Conservation (phyloP, 2,329 filamentous ascomycete species). For the Colletotrichum sp. region DNA sequence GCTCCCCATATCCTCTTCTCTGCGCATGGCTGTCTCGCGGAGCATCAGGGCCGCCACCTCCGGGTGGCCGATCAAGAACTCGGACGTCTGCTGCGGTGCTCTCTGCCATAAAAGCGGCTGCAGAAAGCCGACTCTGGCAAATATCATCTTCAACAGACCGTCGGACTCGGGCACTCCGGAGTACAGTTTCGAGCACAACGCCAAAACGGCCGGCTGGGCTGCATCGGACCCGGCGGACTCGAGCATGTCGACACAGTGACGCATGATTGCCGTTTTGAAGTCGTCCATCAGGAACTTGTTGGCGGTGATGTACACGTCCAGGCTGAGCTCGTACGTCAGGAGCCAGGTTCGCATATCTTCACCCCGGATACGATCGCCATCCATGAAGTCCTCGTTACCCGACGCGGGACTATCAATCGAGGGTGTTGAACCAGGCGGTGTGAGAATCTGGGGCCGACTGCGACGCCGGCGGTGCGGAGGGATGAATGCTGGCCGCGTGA, state of each 20-base stretch:
- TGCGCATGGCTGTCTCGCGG: conserved; percentile 47
- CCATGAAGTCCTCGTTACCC: conserved; percentile 21
- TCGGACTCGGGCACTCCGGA: conserved; percentile 47
- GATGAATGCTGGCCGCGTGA: conserved; percentile 3
- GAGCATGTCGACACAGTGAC: conserved; percentile 50
- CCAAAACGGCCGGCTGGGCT: conserved; percentile 46
- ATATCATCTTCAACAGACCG: conserved; percentile 50
- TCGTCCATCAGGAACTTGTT: conserved; percentile 51
- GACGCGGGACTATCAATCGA: conserved; percentile 13
- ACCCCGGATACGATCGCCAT: conserved; percentile 39
- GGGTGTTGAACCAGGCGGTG: conserved; percentile 15
- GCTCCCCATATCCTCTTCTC: conserved; percentile 41
- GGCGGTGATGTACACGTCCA: conserved; percentile 55
- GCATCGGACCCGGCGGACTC: conserved; percentile 47
- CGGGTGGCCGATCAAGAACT: conserved; percentile 48
- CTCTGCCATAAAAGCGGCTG: conserved; percentile 49
- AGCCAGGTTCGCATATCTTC: conserved; percentile 54
- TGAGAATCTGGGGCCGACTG: conserved; percentile 10
- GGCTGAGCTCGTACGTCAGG: conserved; percentile 48
- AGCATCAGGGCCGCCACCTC: conserved; percentile 52
- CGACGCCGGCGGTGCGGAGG: conserved; percentile 17
- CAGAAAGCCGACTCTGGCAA: conserved; percentile 53
- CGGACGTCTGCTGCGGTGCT: conserved; percentile 41
- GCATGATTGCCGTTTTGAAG: conserved; percentile 46
- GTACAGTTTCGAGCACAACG: conserved; percentile 47